Evolutionary conservation across 345 rosid species (phyloP), one percentile per base, ranked within the genome.

Genomic region (Gynandropsis gynandra): DNA sequence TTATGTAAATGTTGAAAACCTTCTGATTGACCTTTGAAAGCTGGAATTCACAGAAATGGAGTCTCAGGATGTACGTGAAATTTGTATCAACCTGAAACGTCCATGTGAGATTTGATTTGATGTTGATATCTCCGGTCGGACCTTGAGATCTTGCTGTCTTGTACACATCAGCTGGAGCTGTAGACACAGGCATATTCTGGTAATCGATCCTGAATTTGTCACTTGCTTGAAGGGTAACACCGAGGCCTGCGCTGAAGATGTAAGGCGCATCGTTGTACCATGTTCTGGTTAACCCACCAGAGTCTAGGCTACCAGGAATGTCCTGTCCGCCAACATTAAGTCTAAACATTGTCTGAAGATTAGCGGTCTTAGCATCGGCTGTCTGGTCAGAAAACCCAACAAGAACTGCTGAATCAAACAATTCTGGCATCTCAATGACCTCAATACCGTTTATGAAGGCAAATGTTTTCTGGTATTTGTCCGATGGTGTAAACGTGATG

Each of bases 381-480:
- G 37, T 41, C n/a, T 62, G 62, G 47, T 78, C 78, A 4, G 59
- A 14, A n/a, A 72, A 60, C 14, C 95, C 98, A 45, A 82, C 78
- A 67, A 78, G 51, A 11, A 12, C 34, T 7, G 70, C 81, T 0
- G 61, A 8, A 4, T 76, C 80, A 35, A 92, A 87, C 61, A 87
- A 4, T 5, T 79, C 79, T 0, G 84, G 85, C 50, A 74, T 68
- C 17, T 67, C 65, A 36, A 76, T 29, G 37, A 87, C 45, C 68
- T 87, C 95, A 5, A 87, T 80, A 29, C 89, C 95, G 13, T 92
- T 92, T 12, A 92, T 58, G 41, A 82, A 82, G 9, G 85, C 85
- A 55, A 76, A 87, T 4, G 77, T 52, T 0, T 65, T 70, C 0
- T 39, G 47, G 35, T 71, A 66, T 46, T 69, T 62, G 17, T 64